A percentile compares a stretch with the other conserved stretches of the same genome.
These are phyloP conservation scores for Botrytis byssoidea DNA, from an alignment of 2,329 filamentous ascomycete species.

Conservation along the genomic window DNA sequence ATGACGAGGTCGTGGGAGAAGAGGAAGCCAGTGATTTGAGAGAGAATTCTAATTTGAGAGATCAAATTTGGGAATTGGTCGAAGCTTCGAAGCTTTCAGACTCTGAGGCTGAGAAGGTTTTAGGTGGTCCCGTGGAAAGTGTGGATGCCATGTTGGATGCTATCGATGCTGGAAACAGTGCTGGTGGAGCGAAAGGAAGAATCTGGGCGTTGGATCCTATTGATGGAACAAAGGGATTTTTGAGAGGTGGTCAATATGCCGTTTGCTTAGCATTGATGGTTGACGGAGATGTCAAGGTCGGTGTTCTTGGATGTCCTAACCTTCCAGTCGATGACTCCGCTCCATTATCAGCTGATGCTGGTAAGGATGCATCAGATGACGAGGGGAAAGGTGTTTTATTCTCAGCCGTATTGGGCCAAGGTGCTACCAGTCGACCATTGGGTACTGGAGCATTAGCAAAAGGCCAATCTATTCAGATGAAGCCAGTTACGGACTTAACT, in stretches of 20 bases:
- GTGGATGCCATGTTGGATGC: slow-evolving; percentile 66
- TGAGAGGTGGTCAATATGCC: slow-evolving; percentile 94
- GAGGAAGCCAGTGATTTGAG: slow-evolving; percentile 85
- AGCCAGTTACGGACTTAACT: slow-evolving; percentile 67
- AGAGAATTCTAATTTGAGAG: slow-evolving; percentile 64
- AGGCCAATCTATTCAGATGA: slow-evolving; percentile 73
- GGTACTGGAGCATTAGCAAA: slow-evolving; percentile 53
- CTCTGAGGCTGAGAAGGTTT: slow-evolving; percentile 59
- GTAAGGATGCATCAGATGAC: slow-evolving; percentile 69
- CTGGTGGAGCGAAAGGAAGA: slow-evolving; percentile 70
- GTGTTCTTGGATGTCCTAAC: slow-evolving; percentile 93
- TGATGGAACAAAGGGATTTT: slow-evolving; percentile 95
- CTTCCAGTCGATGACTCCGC: slow-evolving; percentile 81
- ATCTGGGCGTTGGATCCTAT: slow-evolving; percentile 98
- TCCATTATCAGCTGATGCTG: slow-evolving; percentile 68
- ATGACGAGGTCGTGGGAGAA: slow-evolving; percentile 89
- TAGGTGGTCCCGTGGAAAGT: slow-evolving; percentile 67
- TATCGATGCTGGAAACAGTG: slow-evolving; percentile 66
- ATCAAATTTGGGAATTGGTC: slow-evolving; percentile 83
- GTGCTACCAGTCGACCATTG: slow-evolving; percentile 77
- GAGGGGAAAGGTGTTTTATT: slow-evolving; percentile 83
- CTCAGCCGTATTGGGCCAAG: slow-evolving; percentile 75
- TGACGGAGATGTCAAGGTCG: slow-evolving; percentile 89
- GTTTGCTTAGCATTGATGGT: slow-evolving; percentile 91
- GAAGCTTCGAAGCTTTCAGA: slow-evolving; percentile 68